phyloP scores from a whole-genome alignment of 1,284 basidiomycete species.

The Inonotus hispidus region DNA sequence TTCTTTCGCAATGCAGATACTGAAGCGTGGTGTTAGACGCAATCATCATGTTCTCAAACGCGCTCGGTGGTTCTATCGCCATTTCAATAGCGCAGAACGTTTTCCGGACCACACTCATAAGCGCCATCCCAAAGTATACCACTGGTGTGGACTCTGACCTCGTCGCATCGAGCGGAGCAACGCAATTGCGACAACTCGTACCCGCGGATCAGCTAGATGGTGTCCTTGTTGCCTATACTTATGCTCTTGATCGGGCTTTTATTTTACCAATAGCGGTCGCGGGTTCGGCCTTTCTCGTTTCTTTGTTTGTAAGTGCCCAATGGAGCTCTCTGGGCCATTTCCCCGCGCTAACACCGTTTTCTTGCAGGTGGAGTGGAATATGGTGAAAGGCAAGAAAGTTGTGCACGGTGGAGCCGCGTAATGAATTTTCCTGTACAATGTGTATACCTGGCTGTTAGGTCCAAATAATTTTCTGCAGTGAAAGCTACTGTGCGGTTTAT shows the following conservation, averaged over 20 bases:
- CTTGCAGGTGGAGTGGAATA: slow-evolving; percentile 16
- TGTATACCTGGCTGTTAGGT: background rate
- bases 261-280: slow-evolving; percentile 19
- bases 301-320: slow-evolving; percentile 13
- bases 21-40: slow-evolving; percentile 12
- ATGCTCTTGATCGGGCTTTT: slow-evolving; percentile 15
- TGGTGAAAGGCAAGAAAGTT: slow-evolving; percentile 16
- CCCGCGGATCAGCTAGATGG: slow-evolving; percentile 17
- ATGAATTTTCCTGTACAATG: background rate
- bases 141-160: slow-evolving; percentile 18
- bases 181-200: slow-evolving; percentile 16
- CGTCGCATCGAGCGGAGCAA: slow-evolving; percentile 19
- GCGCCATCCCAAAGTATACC: slow-evolving; percentile 18
- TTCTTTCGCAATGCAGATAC: background rate
- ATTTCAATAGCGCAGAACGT: slow-evolving; percentile 25
- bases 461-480: no score
- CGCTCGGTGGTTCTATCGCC: slow-evolving; percentile 22
- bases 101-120: slow-evolving; percentile 20
- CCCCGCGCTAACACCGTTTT: background rate
- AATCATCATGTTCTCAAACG: slow-evolving; percentile 23
- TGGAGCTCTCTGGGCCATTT: background rate
- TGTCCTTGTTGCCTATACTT: slow-evolving; percentile 19
- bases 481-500: background rate
- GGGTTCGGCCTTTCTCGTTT: slow-evolving; percentile 10
- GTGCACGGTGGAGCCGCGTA: slow-evolving; percentile 8